These are phyloP conservation scores for Fistulinella prunicolor DNA, from an alignment of 768 basidiomycete genomes.

Conservation along the genomic window DNA sequence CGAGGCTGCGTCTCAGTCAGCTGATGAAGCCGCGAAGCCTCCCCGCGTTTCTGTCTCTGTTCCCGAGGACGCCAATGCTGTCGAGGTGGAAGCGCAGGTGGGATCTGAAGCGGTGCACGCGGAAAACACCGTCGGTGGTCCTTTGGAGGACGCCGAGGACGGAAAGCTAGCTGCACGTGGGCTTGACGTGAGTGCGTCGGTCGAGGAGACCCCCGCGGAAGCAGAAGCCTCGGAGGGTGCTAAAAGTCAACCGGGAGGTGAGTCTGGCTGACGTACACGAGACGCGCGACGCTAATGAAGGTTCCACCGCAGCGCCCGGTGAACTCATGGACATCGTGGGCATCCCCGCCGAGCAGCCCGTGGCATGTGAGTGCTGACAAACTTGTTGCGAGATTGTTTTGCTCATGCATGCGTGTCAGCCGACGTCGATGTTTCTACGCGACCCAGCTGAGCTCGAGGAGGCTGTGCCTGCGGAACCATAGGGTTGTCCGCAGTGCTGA, in stretches of 20 bases:
- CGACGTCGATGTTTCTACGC: background rate
- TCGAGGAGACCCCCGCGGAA: background rate
- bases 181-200: background rate
- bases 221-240: background rate
- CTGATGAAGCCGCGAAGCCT: background rate
- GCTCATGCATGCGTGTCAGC: slow-evolving; percentile 5
- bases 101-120: background rate
- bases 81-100: background rate
- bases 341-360: background rate
- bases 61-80: background rate
- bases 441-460: slow-evolving; percentile 4
- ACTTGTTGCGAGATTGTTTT: background rate
- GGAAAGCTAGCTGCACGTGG: background rate
- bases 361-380: slow-evolving; percentile 12
- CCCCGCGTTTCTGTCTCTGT: background rate
- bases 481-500: background rate
- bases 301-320: background rate
- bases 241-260: background rate
- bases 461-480: background rate
- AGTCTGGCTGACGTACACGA: background rate
- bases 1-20: slow-evolving; percentile 10
- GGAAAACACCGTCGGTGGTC: background rate
- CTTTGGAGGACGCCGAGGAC: background rate
- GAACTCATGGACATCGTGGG: background rate
- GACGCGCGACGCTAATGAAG: background rate